Base-by-base conservation (phyloP, 176 grass and related monocot species). In the Eragrostis nindensis region DNA sequence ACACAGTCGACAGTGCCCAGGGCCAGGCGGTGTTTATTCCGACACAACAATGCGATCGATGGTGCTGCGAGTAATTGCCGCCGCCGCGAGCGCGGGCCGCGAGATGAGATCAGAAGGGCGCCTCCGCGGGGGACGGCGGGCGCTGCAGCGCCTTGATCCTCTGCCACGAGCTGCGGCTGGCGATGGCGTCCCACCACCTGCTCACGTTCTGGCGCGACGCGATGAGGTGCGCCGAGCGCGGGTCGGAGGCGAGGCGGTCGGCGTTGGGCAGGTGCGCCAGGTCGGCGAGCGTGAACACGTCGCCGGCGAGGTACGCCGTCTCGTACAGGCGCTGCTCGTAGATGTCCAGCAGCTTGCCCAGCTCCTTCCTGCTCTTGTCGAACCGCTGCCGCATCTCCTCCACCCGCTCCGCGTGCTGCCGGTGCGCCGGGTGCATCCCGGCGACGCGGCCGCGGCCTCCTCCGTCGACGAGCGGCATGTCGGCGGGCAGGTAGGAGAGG, bases 271-370 rank as follows among this genome's bases (percentile, higher is more conserved):
- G 84, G 87, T 94, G 94, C 5, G 89, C 90, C 53, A 97, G 76
- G 92, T 97, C 94, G 24, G 94, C 92, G 26, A 94, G 80, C 17
- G 94, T 97, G 91, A 97, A 92, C 57, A 71, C 86, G 80, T 80
- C 43, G 11, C 1, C 92, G 89, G 73, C 77, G 0, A 98, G 90
- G 80, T 71, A 98, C 17, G 14, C 8, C 3, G 75, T 64, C 77
- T 94, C 90, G 40, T 54, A 59, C 10, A 94, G 90, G 5, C 88
- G 78, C 80, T 88, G 85, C 45, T 97, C 92, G 83, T 98, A 98
- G 68, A 89, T 89, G 90, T 98, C 92, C 43, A 98, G 83, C 78
- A 94, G 73, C 53, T 85, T 88, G 45, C 25, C 17, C 41, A 98
- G 88, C 44, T 91, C 80, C 83, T 57, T 85, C 29, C 43, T 86